Base-by-base conservation (phyloP, 495 filamentous ascomycete species). In the Aspergillus baeticus region DNA sequence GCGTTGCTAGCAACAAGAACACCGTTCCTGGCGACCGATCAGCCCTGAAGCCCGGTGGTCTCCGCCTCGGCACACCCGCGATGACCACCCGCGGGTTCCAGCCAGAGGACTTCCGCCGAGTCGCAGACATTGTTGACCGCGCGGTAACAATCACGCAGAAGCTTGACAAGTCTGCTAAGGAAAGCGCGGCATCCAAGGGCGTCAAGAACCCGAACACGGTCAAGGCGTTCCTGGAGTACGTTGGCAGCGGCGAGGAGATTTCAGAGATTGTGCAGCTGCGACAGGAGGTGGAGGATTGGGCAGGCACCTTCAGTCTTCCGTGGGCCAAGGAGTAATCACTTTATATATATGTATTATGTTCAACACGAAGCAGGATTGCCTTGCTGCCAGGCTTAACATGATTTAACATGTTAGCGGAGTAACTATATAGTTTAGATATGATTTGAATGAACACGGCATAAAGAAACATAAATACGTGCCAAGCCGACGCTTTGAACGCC, bases 1-100 rank as follows among this genome's bases (percentile, higher is more conserved):
- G 93, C 57, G 92, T 98, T 29, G 94, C 95, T 17, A 88, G 89
- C 67, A 98, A 98, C 79, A 98, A 98, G 81, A 98, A 98, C 75
- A 98, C 94, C 11, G 95, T 97, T 0, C 94, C 95, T 5, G 94
- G 95, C 13, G 94, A 98, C 73, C 88, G 87, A 62, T 96, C 91
- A 14, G 94, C 94, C 2, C 80, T 98, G 59, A 90, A 90, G 64
- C 94, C 94, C 15, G 91, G 91, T 54, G 94, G 94, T 47, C 79
- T 98, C 57, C 85, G 94, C 59, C 87, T 98, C 69, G 94, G 94
- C 22, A 92, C 92, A 5, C 94, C 94, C 0, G 94, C 94, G 48
- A 98, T 98, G 94, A 98, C 94, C 14, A 97, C 94, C 3, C 81
- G 94, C 42, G 95, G 95, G 4, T 92, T 98, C 71, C 77, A 80